Evolutionary conservation across 2,329 filamentous ascomycete genomes (phyloP).

Genomic region (Xylariaceae sp.): DNA sequence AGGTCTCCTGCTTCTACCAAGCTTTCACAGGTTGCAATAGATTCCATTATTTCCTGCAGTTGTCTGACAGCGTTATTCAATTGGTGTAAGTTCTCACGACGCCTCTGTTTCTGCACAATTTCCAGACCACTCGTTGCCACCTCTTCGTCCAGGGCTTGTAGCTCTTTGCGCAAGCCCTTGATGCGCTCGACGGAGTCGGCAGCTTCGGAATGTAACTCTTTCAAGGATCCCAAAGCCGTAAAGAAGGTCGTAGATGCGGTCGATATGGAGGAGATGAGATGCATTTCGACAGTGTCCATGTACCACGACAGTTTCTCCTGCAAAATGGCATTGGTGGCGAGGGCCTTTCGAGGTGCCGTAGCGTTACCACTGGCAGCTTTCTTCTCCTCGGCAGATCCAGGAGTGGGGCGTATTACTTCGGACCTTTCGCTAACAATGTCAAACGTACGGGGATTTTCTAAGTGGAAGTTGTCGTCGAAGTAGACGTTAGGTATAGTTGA

Average conservation of each 20-base stretch:
- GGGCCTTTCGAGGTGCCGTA: conserved; percentile 70
- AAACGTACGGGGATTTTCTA: conserved; percentile 94
- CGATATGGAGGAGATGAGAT: conserved; percentile 93
- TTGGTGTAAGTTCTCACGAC: conserved; percentile 80
- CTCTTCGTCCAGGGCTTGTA: conserved; percentile 78
- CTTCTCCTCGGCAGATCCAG: conserved; percentile 53
- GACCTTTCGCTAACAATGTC: conserved; percentile 95
- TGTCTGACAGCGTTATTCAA: conserved; percentile 81
- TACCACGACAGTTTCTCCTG: conserved; percentile 99
- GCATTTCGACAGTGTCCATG: conserved; percentile 98
- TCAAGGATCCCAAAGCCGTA: conserved; percentile 83
- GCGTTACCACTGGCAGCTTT: conserved; percentile 55
- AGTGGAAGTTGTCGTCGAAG: conserved; percentile 90
- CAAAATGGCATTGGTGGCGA: conserved; percentile 94
- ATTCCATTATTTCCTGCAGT: conserved; percentile 73
- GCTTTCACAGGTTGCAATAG: conserved; percentile 72
- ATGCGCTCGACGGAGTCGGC: conserved; percentile 88
- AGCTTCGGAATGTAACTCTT: conserved; percentile 88
- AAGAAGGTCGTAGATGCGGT: conserved; percentile 96
- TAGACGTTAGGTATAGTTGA: conserved; percentile 92
- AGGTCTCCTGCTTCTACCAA: conserved; percentile 81
- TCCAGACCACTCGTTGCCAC: conserved; percentile 83
- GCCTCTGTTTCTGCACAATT: conserved; percentile 77
- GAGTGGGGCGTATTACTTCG: conserved; percentile 77
- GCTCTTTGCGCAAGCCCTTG: conserved; percentile 73